Evolutionary conservation across 148 eudicot species (phyloP).

Genomic region (Tetragonia tetragonoides): DNA sequence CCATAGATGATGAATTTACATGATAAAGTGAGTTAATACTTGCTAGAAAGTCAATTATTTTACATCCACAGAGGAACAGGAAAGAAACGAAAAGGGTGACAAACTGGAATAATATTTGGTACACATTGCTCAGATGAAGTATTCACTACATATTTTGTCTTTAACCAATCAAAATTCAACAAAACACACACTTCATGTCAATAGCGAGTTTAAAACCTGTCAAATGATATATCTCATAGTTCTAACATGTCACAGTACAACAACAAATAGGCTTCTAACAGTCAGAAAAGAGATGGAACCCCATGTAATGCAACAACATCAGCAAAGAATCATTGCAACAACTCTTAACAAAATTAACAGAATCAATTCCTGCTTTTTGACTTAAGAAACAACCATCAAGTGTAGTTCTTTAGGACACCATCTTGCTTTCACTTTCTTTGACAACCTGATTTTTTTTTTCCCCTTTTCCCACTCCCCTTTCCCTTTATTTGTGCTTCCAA

Average conservation of each 20-base stretch:
- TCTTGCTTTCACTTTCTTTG: background rate
- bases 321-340: background rate
- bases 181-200: too few relatives aligned
- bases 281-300: background rate
- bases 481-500: too few relatives aligned
- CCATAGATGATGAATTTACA: background rate
- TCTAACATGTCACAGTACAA: background rate
- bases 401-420: background rate
- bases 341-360: background rate
- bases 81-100: background rate
- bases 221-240: background rate
- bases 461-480: background rate
- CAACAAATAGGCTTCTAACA: background rate
- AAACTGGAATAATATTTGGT: background rate
- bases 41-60: background rate
- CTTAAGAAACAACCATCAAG: background rate
- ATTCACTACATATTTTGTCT: too few relatives aligned
- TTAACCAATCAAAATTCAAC: background rate
- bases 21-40: background rate
- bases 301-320: too few relatives aligned
- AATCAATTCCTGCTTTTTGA: background rate
- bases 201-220: too few relatives aligned
- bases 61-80: background rate
- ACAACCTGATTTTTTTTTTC: background rate
- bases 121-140: background rate